Conservation (phyloP, 192 early-diverging fungal genomes). For the Backusella mclennaniae region DNA sequence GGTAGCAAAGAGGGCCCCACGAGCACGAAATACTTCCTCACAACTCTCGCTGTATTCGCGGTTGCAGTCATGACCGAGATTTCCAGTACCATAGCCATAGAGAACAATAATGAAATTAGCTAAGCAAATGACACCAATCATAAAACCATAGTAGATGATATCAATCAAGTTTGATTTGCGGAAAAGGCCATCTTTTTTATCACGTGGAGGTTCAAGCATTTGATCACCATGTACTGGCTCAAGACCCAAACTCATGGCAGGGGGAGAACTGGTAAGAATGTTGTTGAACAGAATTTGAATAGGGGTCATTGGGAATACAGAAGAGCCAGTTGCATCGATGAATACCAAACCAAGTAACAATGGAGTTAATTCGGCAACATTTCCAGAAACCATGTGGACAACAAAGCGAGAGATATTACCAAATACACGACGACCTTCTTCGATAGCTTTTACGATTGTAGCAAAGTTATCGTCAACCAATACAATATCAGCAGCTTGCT, state of each 20-base stretch:
- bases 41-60: slow-evolving; percentile 47
- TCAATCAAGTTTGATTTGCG: slow-evolving; percentile 63
- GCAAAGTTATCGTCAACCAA: slow-evolving; percentile 81
- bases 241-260: slow-evolving; percentile 75
- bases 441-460: slow-evolving; percentile 75
- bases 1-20: slow-evolving; percentile 68
- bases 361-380: slow-evolving; percentile 74
- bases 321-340: slow-evolving; percentile 51
- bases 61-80: slow-evolving; percentile 64
- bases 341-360: slow-evolving; percentile 74
- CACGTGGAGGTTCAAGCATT: slow-evolving; percentile 73
- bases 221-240: slow-evolving; percentile 61
- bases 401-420: slow-evolving; percentile 74
- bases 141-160: slow-evolving; percentile 65
- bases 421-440: slow-evolving; percentile 80
- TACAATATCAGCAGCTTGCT: slow-evolving; percentile 89
- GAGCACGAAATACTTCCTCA: slow-evolving; percentile 66
- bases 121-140: slow-evolving; percentile 64
- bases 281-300: slow-evolving; percentile 82
- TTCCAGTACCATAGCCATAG: slow-evolving; percentile 57
- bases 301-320: slow-evolving; percentile 76
- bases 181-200: slow-evolving; percentile 62
- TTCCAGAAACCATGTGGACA: slow-evolving; percentile 70
- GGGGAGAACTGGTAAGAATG: slow-evolving; percentile 77
- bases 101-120: slow-evolving; percentile 63